These are phyloP conservation scores for Pythium rhizo-oryzae DNA, from an alignment of 352 stramenopile species.

Conservation along the genomic window DNA sequence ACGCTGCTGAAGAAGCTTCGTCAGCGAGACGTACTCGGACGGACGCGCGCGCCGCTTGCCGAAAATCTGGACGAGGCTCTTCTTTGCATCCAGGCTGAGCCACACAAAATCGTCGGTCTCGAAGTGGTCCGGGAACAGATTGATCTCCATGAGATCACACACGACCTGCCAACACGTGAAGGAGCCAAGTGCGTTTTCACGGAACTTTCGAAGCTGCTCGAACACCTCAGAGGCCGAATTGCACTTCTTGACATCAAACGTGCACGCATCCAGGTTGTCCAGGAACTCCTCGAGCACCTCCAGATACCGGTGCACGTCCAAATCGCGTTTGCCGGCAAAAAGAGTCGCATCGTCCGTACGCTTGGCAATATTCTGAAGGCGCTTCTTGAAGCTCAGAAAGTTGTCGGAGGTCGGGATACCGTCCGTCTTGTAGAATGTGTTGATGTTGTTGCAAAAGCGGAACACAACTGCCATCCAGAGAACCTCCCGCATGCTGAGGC, in stretches of 20 bases:
- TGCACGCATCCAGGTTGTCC: conserved; percentile 60
- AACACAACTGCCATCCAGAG: conserved; percentile 85
- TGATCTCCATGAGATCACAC: conserved; percentile 78
- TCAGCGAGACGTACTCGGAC: conserved; percentile 67
- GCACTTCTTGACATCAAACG: conserved; percentile 56
- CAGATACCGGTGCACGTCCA: conserved; percentile 59
- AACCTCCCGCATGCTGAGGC: conserved; percentile 68
- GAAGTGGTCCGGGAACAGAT: conserved; percentile 62
- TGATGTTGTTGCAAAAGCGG: conserved; percentile 80
- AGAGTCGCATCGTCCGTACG: conserved; percentile 48
- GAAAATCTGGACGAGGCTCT: conserved; percentile 85
- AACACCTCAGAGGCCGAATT: conserved; percentile 58
- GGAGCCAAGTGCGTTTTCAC: conserved; percentile 73
- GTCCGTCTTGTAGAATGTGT: conserved; percentile 81
- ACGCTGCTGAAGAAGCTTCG: conserved; percentile 69
- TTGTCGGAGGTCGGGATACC: conserved; percentile 76
- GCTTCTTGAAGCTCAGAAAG: conserved; percentile 70
- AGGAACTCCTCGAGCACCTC: conserved; percentile 74
- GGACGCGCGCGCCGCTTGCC: conserved; percentile 73
- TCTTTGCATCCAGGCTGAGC: conserved; percentile 76
- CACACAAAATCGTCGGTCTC: conserved; percentile 76
- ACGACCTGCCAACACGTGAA: conserved; percentile 89
- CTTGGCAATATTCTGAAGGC: conserved; percentile 56
- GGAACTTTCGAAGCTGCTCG: conserved; percentile 63
- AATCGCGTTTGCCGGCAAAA: conserved; percentile 59